Evolutionary conservation across 495 filamentous ascomycete genomes (phyloP).

Genomic region (Aspergillus avenaceus): DNA sequence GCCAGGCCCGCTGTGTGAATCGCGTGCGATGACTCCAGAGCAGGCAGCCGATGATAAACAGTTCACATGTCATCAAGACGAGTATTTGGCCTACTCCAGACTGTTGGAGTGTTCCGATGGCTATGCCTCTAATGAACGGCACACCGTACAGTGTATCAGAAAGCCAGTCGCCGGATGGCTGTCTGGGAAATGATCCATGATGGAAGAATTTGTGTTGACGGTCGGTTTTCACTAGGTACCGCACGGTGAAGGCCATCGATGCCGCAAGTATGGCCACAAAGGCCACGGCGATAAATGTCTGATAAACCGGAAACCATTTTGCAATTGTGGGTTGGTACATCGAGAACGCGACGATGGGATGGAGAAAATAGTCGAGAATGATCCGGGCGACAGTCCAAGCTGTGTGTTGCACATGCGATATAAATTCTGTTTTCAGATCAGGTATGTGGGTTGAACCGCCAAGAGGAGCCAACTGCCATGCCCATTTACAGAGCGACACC

Average conservation of each 20-base stretch:
- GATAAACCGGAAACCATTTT: constrained; percentile 6
- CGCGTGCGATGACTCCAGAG: background rate
- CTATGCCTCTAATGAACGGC: constrained; percentile 11
- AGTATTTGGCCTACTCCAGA: constrained; percentile 9
- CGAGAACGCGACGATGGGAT: constrained; percentile 11
- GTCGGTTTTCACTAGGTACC: background rate
- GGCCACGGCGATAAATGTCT: constrained; percentile 7
- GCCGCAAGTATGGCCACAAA: background rate
- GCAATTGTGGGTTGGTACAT: constrained; percentile 5
- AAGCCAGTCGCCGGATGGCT: background rate
- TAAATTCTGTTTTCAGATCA: background rate
- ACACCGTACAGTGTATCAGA: constrained; percentile 8
- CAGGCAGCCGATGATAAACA: constrained; percentile 1
- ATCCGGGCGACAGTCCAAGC: constrained; percentile 11
- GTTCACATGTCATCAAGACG: constrained; percentile 4
- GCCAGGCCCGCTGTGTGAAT: background rate
- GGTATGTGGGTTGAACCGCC: background rate
- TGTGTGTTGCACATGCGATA: constrained; percentile 3
- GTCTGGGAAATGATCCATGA: background rate
- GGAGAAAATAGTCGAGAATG: constrained; percentile 11
- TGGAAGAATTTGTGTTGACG: constrained; percentile 4
- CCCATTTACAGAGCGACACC: background rate
- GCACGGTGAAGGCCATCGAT: background rate
- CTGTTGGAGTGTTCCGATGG: constrained; percentile 7
- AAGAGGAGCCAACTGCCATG: background rate